phyloP scores from a whole-genome alignment of 1,284 basidiomycete genomes.

The Naganishia sp. region DNA sequence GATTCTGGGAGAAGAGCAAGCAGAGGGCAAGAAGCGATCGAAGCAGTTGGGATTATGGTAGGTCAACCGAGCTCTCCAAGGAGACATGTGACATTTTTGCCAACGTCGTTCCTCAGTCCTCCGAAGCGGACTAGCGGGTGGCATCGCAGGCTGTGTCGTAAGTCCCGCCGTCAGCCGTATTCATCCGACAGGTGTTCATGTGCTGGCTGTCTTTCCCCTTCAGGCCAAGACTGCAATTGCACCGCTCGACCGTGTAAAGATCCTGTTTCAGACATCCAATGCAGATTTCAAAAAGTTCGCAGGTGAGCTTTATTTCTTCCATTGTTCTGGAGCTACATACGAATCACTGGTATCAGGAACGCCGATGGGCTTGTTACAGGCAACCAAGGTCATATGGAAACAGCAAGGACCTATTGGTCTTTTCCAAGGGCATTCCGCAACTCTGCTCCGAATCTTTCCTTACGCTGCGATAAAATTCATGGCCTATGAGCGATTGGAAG shows the following conservation, averaged over 20 bases:
- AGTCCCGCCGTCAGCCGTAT: constrained; percentile 50
- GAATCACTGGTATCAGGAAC: constrained; percentile 40
- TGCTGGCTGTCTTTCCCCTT: constrained; percentile 21
- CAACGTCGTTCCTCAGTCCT: constrained; percentile 42
- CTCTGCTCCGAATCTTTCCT: constrained; percentile 74
- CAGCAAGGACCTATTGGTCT: constrained; percentile 74
- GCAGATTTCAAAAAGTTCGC: constrained; percentile 92
- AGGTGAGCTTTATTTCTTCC: constrained; percentile 58
- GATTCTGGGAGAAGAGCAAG: constrained; percentile 54
- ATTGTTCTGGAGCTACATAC: not conserved
- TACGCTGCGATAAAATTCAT: constrained; percentile 98
- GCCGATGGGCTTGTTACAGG: constrained; percentile 67
- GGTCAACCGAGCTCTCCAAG: constrained; percentile 27
- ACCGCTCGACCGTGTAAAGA: constrained; percentile 96
- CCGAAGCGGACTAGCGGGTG: constrained; percentile 75
- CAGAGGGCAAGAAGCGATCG: constrained; percentile 63
- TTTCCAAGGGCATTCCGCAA: constrained; percentile 94
- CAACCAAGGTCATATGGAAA: constrained; percentile 75
- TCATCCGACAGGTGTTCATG: not conserved
- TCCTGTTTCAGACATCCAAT: constrained; percentile 96
- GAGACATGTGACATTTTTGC: too few species aligned
- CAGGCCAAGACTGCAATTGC: constrained; percentile 97
- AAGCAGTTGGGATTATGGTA: constrained; percentile 68
- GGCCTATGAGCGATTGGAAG: constrained; percentile 87
- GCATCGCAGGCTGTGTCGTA: constrained; percentile 89